These are phyloP conservation scores for Aphanomyces cochlioides DNA, from an alignment of 352 stramenopile species.

Conservation along the genomic window DNA sequence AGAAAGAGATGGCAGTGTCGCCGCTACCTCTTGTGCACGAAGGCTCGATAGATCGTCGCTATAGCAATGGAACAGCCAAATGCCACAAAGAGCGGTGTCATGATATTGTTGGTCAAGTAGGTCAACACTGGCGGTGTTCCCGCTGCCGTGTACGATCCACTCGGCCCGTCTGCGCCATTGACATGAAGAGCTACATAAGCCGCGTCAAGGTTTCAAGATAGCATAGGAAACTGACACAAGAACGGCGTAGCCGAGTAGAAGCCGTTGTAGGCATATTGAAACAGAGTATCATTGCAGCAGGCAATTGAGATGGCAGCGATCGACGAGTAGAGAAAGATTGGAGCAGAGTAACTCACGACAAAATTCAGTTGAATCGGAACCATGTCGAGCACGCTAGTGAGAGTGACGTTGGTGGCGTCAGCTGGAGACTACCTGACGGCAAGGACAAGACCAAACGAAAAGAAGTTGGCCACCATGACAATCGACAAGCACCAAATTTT, in stretches of 20 bases:
- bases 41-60: neutral
- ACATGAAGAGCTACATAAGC: conserved; percentile 9
- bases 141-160: conserved; percentile 15
- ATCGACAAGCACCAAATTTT: conserved; percentile 27
- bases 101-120: neutral
- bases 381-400: conserved; percentile 7
- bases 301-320: conserved; percentile 24
- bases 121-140: neutral
- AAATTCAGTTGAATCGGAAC: neutral
- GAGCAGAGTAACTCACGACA: conserved; percentile 20
- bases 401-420: neutral
- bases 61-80: neutral
- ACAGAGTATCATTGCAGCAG: neutral
- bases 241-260: conserved; percentile 24
- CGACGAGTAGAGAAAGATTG: conserved; percentile 26
- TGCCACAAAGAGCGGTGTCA: conserved; percentile 14
- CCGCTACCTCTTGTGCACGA: neutral
- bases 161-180: conserved; percentile 23
- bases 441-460: conserved; percentile 18
- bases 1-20: neutral
- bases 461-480: conserved; percentile 20
- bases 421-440: neutral
- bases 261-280: conserved; percentile 17
- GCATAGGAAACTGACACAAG: neutral
- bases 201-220: neutral